Conservation (phyloP, 75 land plant species). For the Chamaecyparis obtusa region DNA sequence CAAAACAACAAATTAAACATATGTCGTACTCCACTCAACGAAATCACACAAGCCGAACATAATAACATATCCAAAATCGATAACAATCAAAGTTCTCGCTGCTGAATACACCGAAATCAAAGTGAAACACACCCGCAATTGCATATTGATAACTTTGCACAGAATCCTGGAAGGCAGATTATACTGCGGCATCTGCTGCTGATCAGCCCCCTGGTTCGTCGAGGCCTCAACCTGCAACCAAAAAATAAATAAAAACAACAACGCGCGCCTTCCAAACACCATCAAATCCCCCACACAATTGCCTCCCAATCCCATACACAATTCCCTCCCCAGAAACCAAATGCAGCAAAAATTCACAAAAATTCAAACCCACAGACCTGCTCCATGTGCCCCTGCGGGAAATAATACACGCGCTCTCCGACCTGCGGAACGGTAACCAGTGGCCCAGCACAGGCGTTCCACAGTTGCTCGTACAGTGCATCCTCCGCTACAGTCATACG, state of each 20-base stretch:
- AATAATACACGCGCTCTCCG: constrained; percentile 64
- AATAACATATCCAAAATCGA: neutral
- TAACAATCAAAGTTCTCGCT: neutral
- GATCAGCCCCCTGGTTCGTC: constrained; percentile 49
- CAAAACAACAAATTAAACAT: neutral
- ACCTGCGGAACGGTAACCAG: constrained; percentile 56
- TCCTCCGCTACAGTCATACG: constrained; percentile 13
- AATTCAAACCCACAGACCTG: constrained; percentile 38
- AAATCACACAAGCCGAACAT: neutral
- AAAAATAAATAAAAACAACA: neutral
- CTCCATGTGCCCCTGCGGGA: constrained; percentile 79
- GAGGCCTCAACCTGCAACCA: constrained; percentile 54
- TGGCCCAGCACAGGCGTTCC: constrained; percentile 82
- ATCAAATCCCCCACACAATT: neutral
- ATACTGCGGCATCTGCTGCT: constrained; percentile 51
- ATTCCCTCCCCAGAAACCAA: neutral
- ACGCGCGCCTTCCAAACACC: neutral
- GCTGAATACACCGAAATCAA: neutral
- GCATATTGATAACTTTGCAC: constrained; percentile 49
- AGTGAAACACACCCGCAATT: constrained; percentile 34
- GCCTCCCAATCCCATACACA: neutral
- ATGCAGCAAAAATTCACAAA: neutral
- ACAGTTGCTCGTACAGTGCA: constrained; percentile 47
- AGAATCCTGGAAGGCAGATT: constrained; percentile 66
- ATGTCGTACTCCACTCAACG: no score